phyloP scores from a whole-genome alignment of 1,284 basidiomycete genomes.

The Fomes fomentarius region DNA sequence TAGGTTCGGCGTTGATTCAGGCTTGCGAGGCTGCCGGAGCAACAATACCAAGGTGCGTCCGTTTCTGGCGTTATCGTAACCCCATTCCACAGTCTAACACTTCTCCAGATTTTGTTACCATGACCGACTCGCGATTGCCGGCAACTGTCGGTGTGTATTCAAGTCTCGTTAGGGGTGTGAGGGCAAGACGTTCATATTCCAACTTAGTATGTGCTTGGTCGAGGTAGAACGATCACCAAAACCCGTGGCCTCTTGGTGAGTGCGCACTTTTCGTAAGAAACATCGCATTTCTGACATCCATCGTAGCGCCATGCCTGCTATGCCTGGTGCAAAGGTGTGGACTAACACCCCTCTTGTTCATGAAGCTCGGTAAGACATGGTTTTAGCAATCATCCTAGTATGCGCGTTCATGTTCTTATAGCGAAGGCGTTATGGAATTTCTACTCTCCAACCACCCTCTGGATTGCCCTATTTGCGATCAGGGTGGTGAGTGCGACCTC shows the following conservation, averaged over 20 bases:
- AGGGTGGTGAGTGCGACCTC: slow-evolving; percentile 97
- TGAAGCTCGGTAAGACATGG: slow-evolving; percentile 76
- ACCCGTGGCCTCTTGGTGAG: slow-evolving; percentile 85
- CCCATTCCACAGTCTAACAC: slow-evolving; percentile 18
- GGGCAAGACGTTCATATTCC: slow-evolving; percentile 7
- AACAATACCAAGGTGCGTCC: slow-evolving; percentile 71
- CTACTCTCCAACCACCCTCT: slow-evolving; percentile 96
- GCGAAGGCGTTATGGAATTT: slow-evolving; percentile 99
- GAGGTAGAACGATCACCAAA: slow-evolving; percentile 96
- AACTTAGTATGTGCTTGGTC: slow-evolving; percentile 88
- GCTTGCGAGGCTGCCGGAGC: slow-evolving; percentile 90
- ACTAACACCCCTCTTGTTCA: slow-evolving; percentile 96
- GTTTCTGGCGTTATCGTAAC: not conserved
- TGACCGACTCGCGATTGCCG: slow-evolving; percentile 92
- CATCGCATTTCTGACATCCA: not conserved
- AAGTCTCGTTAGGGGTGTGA: not conserved
- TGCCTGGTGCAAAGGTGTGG: slow-evolving; percentile 95
- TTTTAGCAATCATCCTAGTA: not conserved
- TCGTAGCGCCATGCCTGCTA: slow-evolving; percentile 92
- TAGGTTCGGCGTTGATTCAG: slow-evolving; percentile 94
- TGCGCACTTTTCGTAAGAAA: slow-evolving; percentile 2
- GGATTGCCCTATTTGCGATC: slow-evolving; percentile 98
- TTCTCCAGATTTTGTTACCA: slow-evolving; percentile 86
- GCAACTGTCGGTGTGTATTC: slow-evolving; percentile 84
- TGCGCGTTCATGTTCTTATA: slow-evolving; percentile 35